Evolutionary conservation across 768 basidiomycete genomes (phyloP).

Genomic region (Suillus discolor): DNA sequence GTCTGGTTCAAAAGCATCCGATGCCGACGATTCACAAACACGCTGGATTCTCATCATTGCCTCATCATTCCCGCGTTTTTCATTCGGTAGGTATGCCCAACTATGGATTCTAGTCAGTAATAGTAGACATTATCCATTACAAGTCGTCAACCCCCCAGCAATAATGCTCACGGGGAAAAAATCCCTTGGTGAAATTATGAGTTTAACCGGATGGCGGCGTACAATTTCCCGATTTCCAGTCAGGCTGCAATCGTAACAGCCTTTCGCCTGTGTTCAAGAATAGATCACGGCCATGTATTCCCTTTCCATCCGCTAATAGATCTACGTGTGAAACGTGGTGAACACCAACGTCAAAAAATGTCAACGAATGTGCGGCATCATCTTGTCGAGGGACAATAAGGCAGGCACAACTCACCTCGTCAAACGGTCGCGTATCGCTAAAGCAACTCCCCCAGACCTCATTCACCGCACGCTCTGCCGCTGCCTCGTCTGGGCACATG

Average conservation of each 20-base stretch:
- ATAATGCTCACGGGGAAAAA: slow-evolving; percentile 17
- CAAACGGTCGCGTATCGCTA: slow-evolving; percentile 93
- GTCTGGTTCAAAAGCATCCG: slow-evolving; percentile 10
- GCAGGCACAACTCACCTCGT: slow-evolving; percentile 66
- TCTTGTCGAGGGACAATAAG: not conserved
- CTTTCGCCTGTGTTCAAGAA: slow-evolving; percentile 4
- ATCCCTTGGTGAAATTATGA: not conserved
- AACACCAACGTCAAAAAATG: slow-evolving; percentile 6
- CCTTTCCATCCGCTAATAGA: slow-evolving; percentile 27
- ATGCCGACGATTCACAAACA: slow-evolving; percentile 22
- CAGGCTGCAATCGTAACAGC: not conserved
- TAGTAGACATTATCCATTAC: slow-evolving; percentile 14
- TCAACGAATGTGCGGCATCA: not conserved
- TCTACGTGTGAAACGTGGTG: slow-evolving; percentile 29
- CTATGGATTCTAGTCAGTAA: slow-evolving; percentile 8
- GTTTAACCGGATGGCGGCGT: not conserved
- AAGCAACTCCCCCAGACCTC: slow-evolving; percentile 98
- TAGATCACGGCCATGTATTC: slow-evolving; percentile 4
- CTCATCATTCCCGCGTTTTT: slow-evolving; percentile 10
- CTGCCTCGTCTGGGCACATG: slow-evolving; percentile 68
- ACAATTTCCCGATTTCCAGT: not conserved
- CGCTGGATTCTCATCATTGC: slow-evolving; percentile 19
- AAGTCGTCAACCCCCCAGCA: not conserved
- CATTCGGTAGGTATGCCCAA: slow-evolving; percentile 10
- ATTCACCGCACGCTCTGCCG: slow-evolving; percentile 90